Conservation (phyloP, 805 yeast species). For the Spathaspora girioi region DNA sequence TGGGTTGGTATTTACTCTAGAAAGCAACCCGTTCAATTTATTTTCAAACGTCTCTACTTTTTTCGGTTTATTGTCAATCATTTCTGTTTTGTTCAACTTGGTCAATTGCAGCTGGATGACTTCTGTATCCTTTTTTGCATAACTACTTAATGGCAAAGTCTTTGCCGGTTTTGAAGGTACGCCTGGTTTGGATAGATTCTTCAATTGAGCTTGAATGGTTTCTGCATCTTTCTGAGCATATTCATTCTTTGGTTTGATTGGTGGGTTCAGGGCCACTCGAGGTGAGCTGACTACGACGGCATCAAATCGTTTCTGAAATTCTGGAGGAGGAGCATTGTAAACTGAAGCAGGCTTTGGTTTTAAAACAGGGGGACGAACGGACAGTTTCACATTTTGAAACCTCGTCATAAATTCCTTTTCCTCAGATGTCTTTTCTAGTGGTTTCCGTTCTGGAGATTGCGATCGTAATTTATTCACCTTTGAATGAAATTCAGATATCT, state of each 20-base stretch:
- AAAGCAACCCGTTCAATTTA: conserved; percentile 5
- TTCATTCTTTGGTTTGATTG: conserved; percentile 12
- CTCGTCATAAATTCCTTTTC: conserved; percentile 6
- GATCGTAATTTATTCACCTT: neutral
- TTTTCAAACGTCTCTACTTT: conserved; percentile 6
- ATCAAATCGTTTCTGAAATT: conserved; percentile 6
- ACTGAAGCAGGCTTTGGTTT: neutral
- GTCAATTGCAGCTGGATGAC: conserved; percentile 20
- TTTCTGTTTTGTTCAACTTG: neutral
- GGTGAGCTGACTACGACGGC: conserved; percentile 7
- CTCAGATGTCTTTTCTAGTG: conserved; percentile 4
- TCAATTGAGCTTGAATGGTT: conserved; percentile 20
- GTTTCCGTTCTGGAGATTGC: neutral
- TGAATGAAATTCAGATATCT: neutral
- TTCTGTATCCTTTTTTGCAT: conserved; percentile 20
- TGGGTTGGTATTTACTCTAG: conserved; percentile 17
- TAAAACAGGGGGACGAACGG: neutral
- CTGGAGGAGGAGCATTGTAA: conserved; percentile 1
- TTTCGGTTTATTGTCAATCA: neutral
- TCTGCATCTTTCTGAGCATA: conserved; percentile 22
- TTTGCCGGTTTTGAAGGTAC: conserved; percentile 21
- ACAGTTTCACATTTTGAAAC: conserved; percentile 5
- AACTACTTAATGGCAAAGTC: conserved; percentile 13
- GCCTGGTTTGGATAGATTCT: conserved; percentile 13
- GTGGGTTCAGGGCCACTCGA: conserved; percentile 16